Conservation (phyloP, 768 basidiomycete genomes). For the Boletus rubescentipes region DNA sequence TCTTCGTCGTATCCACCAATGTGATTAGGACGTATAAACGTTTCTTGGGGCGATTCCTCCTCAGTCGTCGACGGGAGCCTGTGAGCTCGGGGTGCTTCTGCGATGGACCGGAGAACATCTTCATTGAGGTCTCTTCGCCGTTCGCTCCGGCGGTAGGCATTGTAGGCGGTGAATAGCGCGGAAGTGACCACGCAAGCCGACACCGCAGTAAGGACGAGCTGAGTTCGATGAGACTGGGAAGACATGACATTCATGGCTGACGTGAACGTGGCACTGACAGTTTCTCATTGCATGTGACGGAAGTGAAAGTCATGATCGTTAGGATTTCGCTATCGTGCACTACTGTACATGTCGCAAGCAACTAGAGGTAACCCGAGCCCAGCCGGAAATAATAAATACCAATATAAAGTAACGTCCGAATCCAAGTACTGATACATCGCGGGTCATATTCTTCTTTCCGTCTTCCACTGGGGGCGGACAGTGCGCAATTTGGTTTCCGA, state of each 20-base stretch:
- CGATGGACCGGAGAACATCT: slow-evolving; percentile 54
- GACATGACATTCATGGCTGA: slow-evolving; percentile 24
- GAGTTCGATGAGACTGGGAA: slow-evolving; percentile 54
- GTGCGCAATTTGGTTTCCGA: not conserved
- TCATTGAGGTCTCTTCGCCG: slow-evolving; percentile 56
- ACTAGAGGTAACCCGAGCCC: slow-evolving; percentile 7
- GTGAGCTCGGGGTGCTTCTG: slow-evolving; percentile 8
- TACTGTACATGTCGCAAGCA: slow-evolving; percentile 1
- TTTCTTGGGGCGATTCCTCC: slow-evolving; percentile 11
- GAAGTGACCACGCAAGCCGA: slow-evolving; percentile 64
- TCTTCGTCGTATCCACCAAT: slow-evolving; percentile 64
- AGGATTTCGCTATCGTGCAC: not conserved
- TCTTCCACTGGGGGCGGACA: not conserved
- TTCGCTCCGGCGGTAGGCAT: slow-evolving; percentile 43
- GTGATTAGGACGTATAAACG: slow-evolving; percentile 14
- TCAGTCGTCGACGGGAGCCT: not conserved
- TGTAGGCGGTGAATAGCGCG: slow-evolving; percentile 57
- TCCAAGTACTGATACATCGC: slow-evolving; percentile 22
- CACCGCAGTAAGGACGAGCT: slow-evolving; percentile 65
- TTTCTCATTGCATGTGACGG: not conserved
- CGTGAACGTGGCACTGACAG: not conserved
- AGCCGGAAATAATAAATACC: slow-evolving; percentile 27
- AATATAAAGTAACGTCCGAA: slow-evolving; percentile 23
- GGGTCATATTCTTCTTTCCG: slow-evolving; percentile 5
- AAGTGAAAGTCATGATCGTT: not conserved